Evolutionary conservation across 768 basidiomycete species (phyloP).

Genomic region (Cubamyces lactineus): DNA sequence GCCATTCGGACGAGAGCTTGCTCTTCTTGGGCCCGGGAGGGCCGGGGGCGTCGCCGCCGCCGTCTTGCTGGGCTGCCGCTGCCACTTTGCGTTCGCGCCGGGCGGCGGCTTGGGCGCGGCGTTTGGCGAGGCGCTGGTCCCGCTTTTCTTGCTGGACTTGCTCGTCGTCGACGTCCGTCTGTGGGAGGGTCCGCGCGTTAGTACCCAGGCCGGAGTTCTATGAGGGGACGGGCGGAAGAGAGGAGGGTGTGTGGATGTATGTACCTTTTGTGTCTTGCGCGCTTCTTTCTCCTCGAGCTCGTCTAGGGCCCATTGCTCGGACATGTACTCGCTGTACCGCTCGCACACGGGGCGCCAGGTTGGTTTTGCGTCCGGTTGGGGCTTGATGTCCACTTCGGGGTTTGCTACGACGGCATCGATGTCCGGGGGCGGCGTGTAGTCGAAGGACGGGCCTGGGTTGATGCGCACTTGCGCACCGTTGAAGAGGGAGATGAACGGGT

Average conservation of each 20-base stretch:
- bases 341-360: slow-evolving; percentile 84
- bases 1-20: slow-evolving; percentile 15
- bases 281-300: slow-evolving; percentile 76
- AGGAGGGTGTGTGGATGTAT: slow-evolving; percentile 13
- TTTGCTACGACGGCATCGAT: slow-evolving; percentile 64
- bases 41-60: slow-evolving; percentile 31
- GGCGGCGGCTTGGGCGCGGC: slow-evolving; percentile 30
- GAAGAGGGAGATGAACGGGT: slow-evolving; percentile 92
- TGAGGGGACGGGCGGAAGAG: not conserved
- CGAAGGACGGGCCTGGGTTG: slow-evolving; percentile 90
- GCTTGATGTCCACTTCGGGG: slow-evolving; percentile 37
- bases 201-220: too few species aligned
- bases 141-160: slow-evolving; percentile 20
- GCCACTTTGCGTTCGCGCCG: slow-evolving; percentile 45
- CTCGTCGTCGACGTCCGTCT: slow-evolving; percentile 1
- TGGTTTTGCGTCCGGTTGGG: slow-evolving; percentile 34
- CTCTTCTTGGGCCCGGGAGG: slow-evolving; percentile 10
- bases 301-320: slow-evolving; percentile 80
- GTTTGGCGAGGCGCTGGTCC: slow-evolving; percentile 29
- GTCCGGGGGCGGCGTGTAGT: slow-evolving; percentile 76
- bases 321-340: slow-evolving; percentile 83
- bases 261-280: slow-evolving; percentile 31
- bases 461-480: slow-evolving; percentile 83
- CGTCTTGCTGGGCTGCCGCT: slow-evolving; percentile 47
- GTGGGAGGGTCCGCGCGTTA: not conserved